These are phyloP conservation scores for Tanacetum coccineum DNA, from an alignment of 129 eudicot genomes.

Conservation along the genomic window DNA sequence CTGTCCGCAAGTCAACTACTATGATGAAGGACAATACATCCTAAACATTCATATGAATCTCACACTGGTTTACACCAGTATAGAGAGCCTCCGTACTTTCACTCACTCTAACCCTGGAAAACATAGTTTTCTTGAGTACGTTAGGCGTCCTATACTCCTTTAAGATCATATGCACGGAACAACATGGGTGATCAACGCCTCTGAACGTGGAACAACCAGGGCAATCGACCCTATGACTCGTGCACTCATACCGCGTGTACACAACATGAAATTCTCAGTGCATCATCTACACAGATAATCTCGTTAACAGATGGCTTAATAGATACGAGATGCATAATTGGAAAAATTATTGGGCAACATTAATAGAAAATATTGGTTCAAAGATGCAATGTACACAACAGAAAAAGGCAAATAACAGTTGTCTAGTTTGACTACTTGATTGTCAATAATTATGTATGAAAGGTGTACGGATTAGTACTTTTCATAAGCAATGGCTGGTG, in stretches of 20 bases:
- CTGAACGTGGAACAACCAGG: too few relatives aligned
- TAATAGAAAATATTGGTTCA: constrained; percentile 2
- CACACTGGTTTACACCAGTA: too few relatives aligned
- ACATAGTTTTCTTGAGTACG: too few relatives aligned
- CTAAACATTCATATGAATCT: too few relatives aligned
- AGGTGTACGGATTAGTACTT: constrained; percentile 28
- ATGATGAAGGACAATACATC: too few relatives aligned
- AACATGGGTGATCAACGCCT: too few relatives aligned
- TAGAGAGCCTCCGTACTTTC: neutral
- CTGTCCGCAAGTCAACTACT: too few relatives aligned
- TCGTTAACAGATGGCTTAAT: constrained; percentile 1
- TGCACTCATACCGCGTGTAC: neutral
- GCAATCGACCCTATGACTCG: neutral
- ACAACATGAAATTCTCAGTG: neutral
- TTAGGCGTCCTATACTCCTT: too few relatives aligned
- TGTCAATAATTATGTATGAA: neutral
- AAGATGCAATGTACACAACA: constrained; percentile 24
- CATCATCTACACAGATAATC: neutral
- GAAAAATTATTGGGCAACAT: constrained; percentile 9
- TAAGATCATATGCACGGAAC: too few relatives aligned
- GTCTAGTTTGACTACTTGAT: constrained; percentile 13
- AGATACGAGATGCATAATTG: neutral
- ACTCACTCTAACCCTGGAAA: neutral
- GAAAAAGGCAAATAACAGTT: constrained; percentile 22
- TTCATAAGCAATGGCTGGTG: constrained; percentile 7